Evolutionary conservation across 352 stramenopile species (phyloP).

Genomic region (Globisporangium radiosum): DNA sequence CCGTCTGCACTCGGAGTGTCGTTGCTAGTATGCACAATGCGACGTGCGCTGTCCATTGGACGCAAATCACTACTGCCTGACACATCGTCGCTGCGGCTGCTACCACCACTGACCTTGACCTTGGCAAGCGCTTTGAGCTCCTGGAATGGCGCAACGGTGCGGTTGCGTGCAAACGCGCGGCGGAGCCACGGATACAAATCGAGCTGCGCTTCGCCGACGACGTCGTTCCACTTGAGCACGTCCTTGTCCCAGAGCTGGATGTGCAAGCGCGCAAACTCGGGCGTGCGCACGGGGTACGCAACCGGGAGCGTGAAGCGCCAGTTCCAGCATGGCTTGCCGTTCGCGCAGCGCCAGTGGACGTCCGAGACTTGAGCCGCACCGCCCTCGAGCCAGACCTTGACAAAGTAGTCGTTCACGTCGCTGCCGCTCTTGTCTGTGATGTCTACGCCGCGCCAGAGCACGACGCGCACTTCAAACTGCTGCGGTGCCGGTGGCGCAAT

Average conservation of each 20-base stretch:
- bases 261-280: constrained; percentile 84
- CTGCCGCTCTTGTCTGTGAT: constrained; percentile 68
- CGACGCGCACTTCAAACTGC: constrained; percentile 83
- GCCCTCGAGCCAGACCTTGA: constrained; percentile 88
- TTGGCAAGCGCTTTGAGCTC: constrained; percentile 39
- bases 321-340: constrained; percentile 89
- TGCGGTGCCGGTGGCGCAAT: constrained; percentile 60
- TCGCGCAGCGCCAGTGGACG: constrained; percentile 89
- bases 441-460: constrained; percentile 87
- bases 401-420: constrained; percentile 90
- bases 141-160: constrained; percentile 49
- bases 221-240: constrained; percentile 89
- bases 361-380: constrained; percentile 60
- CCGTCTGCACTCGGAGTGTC: neutral
- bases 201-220: constrained; percentile 80
- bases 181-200: constrained; percentile 84
- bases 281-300: constrained; percentile 64
- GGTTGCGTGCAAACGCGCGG: constrained; percentile 50
- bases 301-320: constrained; percentile 88
- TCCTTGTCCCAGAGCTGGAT: constrained; percentile 93
- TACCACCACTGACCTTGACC: neutral
- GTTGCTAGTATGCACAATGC: neutral
- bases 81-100: neutral
- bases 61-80: neutral
- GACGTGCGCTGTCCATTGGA: neutral